Evolutionary conservation across 768 basidiomycete species (phyloP).

Genomic region (Antrodiella citrinella): DNA sequence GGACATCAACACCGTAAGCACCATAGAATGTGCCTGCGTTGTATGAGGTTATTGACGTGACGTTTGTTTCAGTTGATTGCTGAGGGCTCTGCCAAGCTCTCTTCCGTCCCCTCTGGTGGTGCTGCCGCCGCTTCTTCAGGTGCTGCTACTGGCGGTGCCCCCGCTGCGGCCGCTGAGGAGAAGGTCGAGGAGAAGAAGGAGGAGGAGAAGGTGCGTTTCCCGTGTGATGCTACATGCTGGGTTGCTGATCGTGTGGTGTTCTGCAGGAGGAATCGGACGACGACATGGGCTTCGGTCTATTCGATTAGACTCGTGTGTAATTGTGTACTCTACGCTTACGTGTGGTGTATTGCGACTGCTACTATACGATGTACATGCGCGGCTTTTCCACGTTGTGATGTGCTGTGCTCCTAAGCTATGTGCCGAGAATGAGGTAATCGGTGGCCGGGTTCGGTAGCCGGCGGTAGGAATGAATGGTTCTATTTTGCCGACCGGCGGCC

Average conservation of each 20-base stretch:
- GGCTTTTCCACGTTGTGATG: not conserved
- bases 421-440: not conserved
- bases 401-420: not conserved
- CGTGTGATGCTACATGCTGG: not conserved
- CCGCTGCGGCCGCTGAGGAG: slow-evolving; percentile 55
- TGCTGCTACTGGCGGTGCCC: slow-evolving; percentile 44
- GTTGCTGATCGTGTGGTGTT: slow-evolving; percentile 3
- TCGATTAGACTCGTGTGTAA: slow-evolving; percentile 56
- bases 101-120: slow-evolving; percentile 96
- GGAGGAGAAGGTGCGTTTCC: slow-evolving; percentile 66
- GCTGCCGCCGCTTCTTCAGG: slow-evolving; percentile 53
- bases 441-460: not conserved
- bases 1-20: slow-evolving; percentile 66
- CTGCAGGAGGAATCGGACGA: slow-evolving; percentile 88
- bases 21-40: slow-evolving; percentile 1
- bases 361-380: not conserved
- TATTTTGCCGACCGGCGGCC: not conserved
- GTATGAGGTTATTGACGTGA: slow-evolving; percentile 1
- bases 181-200: slow-evolving; percentile 82
- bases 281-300: slow-evolving; percentile 98
- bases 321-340: slow-evolving; percentile 3
- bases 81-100: slow-evolving; percentile 87
- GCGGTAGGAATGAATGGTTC: not conserved
- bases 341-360: slow-evolving; percentile 5
- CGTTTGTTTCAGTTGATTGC: slow-evolving; percentile 61